A percentile compares a stretch with the other conserved stretches of the same genome.
phyloP scores from a whole-genome alignment of 345 rosid genomes.

The Psidium friedrichsthalianum region DNA sequence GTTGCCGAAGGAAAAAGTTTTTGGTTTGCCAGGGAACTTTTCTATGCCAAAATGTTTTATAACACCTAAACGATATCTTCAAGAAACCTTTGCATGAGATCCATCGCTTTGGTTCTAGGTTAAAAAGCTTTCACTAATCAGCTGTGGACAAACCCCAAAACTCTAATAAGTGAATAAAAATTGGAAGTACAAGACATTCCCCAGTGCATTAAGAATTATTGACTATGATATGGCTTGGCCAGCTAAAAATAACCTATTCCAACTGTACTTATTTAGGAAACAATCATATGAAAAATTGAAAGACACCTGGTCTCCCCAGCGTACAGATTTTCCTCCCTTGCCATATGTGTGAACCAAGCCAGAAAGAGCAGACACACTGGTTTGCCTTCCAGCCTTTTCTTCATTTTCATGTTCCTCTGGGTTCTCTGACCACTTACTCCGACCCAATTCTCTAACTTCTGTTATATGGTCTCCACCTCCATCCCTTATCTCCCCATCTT shows the following conservation, averaged over 20 bases:
- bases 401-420: constrained; percentile 49
- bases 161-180: no score
- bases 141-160: no score
- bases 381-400: constrained; percentile 14
- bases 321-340: constrained; percentile 57
- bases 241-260: neutral
- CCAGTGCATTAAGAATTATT: neutral
- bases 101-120: no score
- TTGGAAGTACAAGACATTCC: no score
- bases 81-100: no score
- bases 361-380: constrained; percentile 33
- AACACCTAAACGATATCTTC: no score
- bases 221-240: neutral
- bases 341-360: constrained; percentile 36
- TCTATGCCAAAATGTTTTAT: no score
- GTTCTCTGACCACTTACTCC: constrained; percentile 85
- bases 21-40: no score
- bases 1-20: no score
- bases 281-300: neutral
- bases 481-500: constrained; percentile 31
- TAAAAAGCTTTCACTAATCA: no score
- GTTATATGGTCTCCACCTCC: constrained; percentile 31
- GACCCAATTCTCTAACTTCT: constrained; percentile 52
- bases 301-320: constrained; percentile 84
- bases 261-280: neutral